These are phyloP conservation scores for Gelatoporia subvermispora DNA, from an alignment of 768 basidiomycete species.

Conservation along the genomic window DNA sequence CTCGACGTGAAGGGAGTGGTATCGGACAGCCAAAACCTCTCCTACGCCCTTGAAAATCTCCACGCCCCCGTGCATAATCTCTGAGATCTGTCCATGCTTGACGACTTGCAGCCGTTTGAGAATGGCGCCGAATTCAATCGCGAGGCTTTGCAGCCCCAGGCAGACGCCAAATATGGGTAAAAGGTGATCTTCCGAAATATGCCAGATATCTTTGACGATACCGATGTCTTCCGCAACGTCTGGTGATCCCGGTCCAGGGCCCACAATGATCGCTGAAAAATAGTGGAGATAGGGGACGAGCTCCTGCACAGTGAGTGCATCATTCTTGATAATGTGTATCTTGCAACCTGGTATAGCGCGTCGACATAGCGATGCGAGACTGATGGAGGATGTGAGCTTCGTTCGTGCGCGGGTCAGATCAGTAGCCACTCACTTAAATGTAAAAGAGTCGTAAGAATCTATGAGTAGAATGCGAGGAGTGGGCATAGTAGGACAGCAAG, in stretches of 20 bases:
- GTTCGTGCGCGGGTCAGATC: neutral
- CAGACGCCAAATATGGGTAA: constrained; percentile 82
- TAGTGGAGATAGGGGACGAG: constrained; percentile 49
- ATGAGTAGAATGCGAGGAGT: constrained; percentile 59
- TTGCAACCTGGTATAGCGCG: constrained; percentile 54
- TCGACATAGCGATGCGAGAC: constrained; percentile 69
- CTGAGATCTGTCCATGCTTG: constrained; percentile 77
- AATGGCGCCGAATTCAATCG: constrained; percentile 55
- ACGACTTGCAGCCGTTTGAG: constrained; percentile 59
- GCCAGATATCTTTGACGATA: constrained; percentile 68
- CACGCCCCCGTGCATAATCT: constrained; percentile 49
- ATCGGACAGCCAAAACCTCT: constrained; percentile 60
- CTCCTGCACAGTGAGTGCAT: constrained; percentile 45
- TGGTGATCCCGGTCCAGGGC: constrained; percentile 81
- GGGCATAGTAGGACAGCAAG: neutral
- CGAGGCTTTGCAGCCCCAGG: constrained; percentile 75
- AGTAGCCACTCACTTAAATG: constrained; percentile 62
- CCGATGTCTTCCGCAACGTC: constrained; percentile 58
- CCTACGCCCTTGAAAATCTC: constrained; percentile 60
- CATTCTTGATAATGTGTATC: constrained; percentile 73
- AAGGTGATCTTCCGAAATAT: constrained; percentile 41
- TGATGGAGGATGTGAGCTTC: constrained; percentile 19
- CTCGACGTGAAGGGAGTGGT: constrained; percentile 74
- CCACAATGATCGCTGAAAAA: constrained; percentile 69
- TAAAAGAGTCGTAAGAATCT: constrained; percentile 86